Conservation (phyloP, 768 basidiomycete genomes). For the Boletellus ananiceps region DNA sequence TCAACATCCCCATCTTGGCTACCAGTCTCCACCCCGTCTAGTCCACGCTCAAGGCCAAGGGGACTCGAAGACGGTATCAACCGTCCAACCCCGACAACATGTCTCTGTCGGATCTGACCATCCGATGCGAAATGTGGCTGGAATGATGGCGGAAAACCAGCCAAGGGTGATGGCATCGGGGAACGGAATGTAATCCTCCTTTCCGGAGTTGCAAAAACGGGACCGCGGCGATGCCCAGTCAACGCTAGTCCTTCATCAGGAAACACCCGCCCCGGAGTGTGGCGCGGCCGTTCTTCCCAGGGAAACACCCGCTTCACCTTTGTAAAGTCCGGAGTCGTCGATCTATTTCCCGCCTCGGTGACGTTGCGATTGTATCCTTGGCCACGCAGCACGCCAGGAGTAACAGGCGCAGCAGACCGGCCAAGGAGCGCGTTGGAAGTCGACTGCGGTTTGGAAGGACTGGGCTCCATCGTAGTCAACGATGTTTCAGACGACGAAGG, state of each 20-base stretch:
- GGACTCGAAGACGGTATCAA: slow-evolving; percentile 40
- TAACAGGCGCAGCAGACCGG: slow-evolving; percentile 53
- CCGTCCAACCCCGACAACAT: slow-evolving; percentile 57
- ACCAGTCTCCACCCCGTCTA: slow-evolving; percentile 53
- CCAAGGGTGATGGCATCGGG: slow-evolving; percentile 31
- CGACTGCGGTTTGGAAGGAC: slow-evolving; percentile 13
- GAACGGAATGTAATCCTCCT: slow-evolving; percentile 14
- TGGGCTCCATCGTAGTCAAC: slow-evolving; percentile 17
- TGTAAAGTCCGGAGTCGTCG: slow-evolving; percentile 59
- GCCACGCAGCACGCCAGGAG: slow-evolving; percentile 61
- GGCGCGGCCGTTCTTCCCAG: slow-evolving; percentile 84
- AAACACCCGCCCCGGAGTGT: slow-evolving; percentile 65
- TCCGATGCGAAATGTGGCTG: slow-evolving; percentile 86
- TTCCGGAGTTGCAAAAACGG: slow-evolving; percentile 30
- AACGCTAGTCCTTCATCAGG: slow-evolving; percentile 59
- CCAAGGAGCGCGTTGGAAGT: slow-evolving; percentile 47
- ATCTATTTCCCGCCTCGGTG: slow-evolving; percentile 37
- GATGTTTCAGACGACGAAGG: slow-evolving; percentile 26
- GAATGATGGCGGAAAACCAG: slow-evolving; percentile 53
- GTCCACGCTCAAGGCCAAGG: slow-evolving; percentile 23
- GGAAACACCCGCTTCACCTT: slow-evolving; percentile 84
- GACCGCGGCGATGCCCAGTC: slow-evolving; percentile 28
- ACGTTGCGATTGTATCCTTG: slow-evolving; percentile 74
- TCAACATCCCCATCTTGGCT: slow-evolving; percentile 84
- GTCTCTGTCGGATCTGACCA: slow-evolving; percentile 69